Evolutionary conservation across 176 grass and related monocot species (phyloP).

Genomic region (Zea mays): Zm-B73-REFERENCE-NAM-5.0 NC_050097.1:15673001-15673500

Average conservation of each 20-base stretch:
- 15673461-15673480: background rate
- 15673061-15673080: constrained; percentile 1
- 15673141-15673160: background rate
- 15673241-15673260: background rate
- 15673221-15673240: background rate
- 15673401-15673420: background rate
- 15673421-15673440: background rate
- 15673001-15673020: background rate
- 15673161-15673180: background rate
- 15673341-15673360: background rate
- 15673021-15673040: background rate
- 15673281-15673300: constrained; percentile 21
- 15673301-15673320: background rate
- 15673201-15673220: background rate
- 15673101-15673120: background rate
- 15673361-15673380: background rate
- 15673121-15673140: background rate
- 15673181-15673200: background rate
- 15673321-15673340: background rate
- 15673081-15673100: background rate
- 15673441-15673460: background rate
- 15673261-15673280: constrained; percentile 4
- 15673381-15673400: background rate
- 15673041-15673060: background rate
- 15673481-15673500: too few relatives aligned